Base-by-base conservation (phyloP, 2,329 filamentous ascomycete genomes). In the Fusarium denticulatum region DNA sequence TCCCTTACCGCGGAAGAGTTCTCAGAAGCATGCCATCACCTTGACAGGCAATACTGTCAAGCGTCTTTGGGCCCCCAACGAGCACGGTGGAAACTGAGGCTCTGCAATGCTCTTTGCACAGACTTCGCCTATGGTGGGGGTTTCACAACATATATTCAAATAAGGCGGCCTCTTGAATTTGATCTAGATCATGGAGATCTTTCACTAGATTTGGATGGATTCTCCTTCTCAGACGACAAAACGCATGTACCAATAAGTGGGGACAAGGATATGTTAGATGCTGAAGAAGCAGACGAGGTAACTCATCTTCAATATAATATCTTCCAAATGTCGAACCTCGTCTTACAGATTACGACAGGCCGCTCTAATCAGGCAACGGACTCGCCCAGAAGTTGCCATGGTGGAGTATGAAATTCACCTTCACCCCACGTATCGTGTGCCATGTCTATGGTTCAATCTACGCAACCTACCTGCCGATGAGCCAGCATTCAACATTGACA, bases 371-470 rank as follows among this genome's bases (percentile, higher is more conserved):
- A 83, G 76, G 57, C 76, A 77, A 24, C 73, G 74, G 36, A 71
- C 77, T 49, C 76, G 72, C 53, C 77, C 79, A 65, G 82, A 82
- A 67, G 80, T 80, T 71, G 83, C 84, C 62, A 84, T 86, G 76
- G 89, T 93, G 74, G 87, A 88, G 68, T 95, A 95, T 83, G 91
- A 94, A 81, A 90, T 95, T 76, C 88, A 94, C 78, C 86, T 93
- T 69, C 94, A 94, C 76, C 89, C 91, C 62, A 93, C 91, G 64
- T 96, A 95, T 82, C 88, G 88, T 69, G 89, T 92, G 50, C 93
- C 93, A 14, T 93, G 93, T 67, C 86, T 95, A 63, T 95, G 93
- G 89, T 94, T 96, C 84, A 89, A 85, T 60, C 82, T 94, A 76
- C 88, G 89, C 74, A 86, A 88, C 67, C 82, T 90, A 66, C 87